Evolutionary conservation across 1,139 yeast species (phyloP).

Genomic region (Geotrichum fermentans): DNA sequence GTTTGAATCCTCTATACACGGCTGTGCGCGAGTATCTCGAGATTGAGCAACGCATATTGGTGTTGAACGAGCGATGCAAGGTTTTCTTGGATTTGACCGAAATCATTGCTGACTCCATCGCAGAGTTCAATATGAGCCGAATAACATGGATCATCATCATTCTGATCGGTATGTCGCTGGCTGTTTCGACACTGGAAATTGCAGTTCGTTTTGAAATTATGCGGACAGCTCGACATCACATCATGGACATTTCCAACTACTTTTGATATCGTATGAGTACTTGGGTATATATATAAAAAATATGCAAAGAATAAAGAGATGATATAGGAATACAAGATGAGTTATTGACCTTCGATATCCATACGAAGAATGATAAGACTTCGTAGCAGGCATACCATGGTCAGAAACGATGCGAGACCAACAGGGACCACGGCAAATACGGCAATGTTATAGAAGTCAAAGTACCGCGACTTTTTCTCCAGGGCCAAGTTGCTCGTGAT

Average conservation of each 20-base stretch:
- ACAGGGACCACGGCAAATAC: constrained; percentile 97
- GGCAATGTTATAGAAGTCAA: constrained; percentile 75
- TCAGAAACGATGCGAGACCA: constrained; percentile 87
- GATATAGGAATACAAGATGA: not conserved
- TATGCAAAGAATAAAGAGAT: not conserved
- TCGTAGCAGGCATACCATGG: constrained; percentile 79
- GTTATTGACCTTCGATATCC: constrained; percentile 47
- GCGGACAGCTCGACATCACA: constrained; percentile 24
- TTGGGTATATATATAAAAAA: not conserved
- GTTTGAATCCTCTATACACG: constrained; percentile 81
- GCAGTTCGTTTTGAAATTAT: constrained; percentile 52
- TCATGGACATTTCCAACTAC: not conserved
- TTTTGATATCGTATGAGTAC: not conserved
- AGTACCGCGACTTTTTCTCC: constrained; percentile 39
- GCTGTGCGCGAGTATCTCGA: constrained; percentile 91
- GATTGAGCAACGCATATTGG: constrained; percentile 90
- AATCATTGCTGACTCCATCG: constrained; percentile 87
- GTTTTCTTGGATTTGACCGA: constrained; percentile 92
- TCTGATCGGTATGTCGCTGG: constrained; percentile 71
- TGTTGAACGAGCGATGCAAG: constrained; percentile 85
- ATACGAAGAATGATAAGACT: constrained; percentile 68
- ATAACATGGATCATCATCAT: constrained; percentile 87
- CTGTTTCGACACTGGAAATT: constrained; percentile 62
- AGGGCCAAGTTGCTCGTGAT: constrained; percentile 79
- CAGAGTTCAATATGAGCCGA: constrained; percentile 84